Evolutionary conservation across 345 rosid genomes (phyloP).

Genomic region (Moricandia arvensis): DNA sequence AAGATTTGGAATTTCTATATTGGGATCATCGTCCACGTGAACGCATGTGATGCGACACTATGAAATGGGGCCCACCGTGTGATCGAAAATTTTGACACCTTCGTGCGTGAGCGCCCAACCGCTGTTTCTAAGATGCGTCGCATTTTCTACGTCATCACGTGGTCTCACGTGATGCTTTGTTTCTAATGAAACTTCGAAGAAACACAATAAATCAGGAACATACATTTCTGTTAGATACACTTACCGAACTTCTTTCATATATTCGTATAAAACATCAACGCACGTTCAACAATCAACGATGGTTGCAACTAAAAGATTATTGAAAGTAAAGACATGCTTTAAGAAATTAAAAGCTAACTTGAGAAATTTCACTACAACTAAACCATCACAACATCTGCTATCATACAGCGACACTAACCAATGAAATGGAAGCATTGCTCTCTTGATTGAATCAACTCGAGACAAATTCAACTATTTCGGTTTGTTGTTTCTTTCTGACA

Average conservation of each 20-base stretch:
- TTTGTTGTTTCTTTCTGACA: too few species aligned
- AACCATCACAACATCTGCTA: too few species aligned
- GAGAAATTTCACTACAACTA: too few species aligned
- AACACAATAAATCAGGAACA: background rate
- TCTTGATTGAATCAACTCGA: too few species aligned
- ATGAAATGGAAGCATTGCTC: too few species aligned
- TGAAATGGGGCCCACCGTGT: background rate
- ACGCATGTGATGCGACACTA: slow-evolving; percentile 31
- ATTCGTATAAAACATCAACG: background rate
- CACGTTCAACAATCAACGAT: too few species aligned
- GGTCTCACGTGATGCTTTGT: slow-evolving; percentile 9
- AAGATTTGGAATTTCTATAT: background rate
- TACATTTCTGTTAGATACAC: background rate
- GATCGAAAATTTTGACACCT: background rate
- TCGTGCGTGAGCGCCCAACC: slow-evolving; percentile 29
- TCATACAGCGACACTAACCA: too few species aligned
- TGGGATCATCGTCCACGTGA: slow-evolving; percentile 3
- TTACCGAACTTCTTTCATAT: background rate
- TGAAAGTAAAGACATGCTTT: background rate
- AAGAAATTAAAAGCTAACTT: too few species aligned
- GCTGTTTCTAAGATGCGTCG: background rate
- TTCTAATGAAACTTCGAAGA: background rate
- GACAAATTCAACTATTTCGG: too few species aligned
- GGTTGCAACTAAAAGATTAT: background rate
- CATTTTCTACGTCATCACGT: slow-evolving; percentile 14